phyloP scores from a whole-genome alignment of 192 early-diverging fungal genomes.

The Obelidium mucronatum region DNA sequence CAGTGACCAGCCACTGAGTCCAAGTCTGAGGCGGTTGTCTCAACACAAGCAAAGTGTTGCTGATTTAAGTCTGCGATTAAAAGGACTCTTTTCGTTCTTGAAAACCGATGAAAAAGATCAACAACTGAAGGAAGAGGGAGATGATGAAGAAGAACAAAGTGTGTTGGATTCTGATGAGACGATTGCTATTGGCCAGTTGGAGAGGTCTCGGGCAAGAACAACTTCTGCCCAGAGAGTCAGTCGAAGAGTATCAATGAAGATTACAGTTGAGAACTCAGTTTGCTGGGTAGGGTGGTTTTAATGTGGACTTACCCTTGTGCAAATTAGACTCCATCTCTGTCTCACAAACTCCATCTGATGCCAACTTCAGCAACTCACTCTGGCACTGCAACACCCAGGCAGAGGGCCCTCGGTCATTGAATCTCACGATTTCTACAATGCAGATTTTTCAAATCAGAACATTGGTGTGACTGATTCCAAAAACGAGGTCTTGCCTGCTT shows the following conservation, averaged over 20 bases:
- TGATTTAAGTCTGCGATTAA: neutral
- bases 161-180: no score
- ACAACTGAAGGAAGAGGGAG: neutral
- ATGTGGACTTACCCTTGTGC: neutral
- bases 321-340: neutral
- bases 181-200: no score
- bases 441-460: slow-evolving; percentile 44
- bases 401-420: slow-evolving; percentile 24
- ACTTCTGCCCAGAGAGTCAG: neutral
- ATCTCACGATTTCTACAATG: slow-evolving; percentile 49
- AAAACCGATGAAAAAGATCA: neutral
- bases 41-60: neutral
- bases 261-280: no score
- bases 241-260: neutral
- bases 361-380: neutral
- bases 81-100: neutral
- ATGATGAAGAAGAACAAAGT: neutral
- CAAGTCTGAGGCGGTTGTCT: no score
- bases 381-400: slow-evolving; percentile 11
- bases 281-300: no score
- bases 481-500: neutral
- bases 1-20: neutral
- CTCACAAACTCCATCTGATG: neutral
- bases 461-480: slow-evolving; percentile 11
- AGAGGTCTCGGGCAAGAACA: no score